phyloP scores from a whole-genome alignment of 768 basidiomycete species.

The Boletus bicolor region DNA sequence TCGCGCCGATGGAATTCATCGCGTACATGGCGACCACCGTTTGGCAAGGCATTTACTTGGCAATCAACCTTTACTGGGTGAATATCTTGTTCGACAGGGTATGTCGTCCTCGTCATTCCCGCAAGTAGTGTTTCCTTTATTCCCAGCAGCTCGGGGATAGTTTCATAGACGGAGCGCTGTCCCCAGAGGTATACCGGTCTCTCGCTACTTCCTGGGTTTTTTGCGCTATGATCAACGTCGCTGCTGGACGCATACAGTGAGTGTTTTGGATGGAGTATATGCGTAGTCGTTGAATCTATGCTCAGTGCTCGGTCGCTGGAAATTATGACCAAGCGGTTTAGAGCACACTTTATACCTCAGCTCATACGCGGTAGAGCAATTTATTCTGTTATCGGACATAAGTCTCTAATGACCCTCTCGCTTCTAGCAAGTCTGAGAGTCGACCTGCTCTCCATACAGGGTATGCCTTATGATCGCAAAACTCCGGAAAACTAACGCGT shows the following conservation, averaged over 20 bases:
- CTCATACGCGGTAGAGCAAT: conserved; percentile 34
- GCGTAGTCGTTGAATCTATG: not conserved
- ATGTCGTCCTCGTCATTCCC: not conserved
- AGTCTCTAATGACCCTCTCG: conserved; percentile 7
- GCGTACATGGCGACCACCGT: conserved; percentile 27
- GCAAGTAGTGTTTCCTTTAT: not conserved
- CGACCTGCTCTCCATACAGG: conserved; percentile 21
- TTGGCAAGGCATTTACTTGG: conserved; percentile 33
- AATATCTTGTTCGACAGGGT: conserved; percentile 30
- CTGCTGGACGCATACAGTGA: conserved; percentile 22
- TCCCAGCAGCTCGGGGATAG: conserved; percentile 13
- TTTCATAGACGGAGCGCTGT: not conserved
- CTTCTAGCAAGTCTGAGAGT: conserved; percentile 24
- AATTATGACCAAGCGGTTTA: conserved; percentile 30
- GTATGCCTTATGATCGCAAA: conserved; percentile 1
- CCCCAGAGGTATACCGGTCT: conserved; percentile 9
- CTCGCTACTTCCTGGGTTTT: conserved; percentile 30
- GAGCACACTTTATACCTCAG: conserved; percentile 38
- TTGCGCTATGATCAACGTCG: conserved; percentile 22
- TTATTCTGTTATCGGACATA: not conserved
- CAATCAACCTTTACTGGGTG: conserved; percentile 35
- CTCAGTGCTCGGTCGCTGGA: conserved; percentile 20
- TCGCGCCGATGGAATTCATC: conserved; percentile 20
- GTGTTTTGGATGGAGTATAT: conserved; percentile 5
- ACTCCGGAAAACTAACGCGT: not conserved